Percentiles rank a stretch among this genome's conserved stretches.
phyloP scores from a whole-genome alignment of 352 stramenopile genomes.

The Globisporangium viniferum region DNA sequence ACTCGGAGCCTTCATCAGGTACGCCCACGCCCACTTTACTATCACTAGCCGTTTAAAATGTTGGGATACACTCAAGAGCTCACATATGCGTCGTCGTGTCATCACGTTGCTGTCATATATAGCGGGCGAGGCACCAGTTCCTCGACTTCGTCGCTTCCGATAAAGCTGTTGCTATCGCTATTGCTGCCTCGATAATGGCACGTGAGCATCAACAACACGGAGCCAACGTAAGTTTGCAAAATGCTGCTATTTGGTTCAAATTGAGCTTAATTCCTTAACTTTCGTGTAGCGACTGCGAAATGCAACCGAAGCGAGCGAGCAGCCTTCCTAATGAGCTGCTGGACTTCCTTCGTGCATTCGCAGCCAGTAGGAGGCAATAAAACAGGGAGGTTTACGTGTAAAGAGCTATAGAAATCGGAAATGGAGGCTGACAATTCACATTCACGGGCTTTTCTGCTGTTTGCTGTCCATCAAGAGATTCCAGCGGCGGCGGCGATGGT shows the following conservation, averaged over 20 bases:
- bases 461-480: too few relatives aligned
- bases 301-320: neutral
- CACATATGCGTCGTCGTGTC: neutral
- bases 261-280: neutral
- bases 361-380: neutral
- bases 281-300: neutral
- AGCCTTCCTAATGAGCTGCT: constrained; percentile 31
- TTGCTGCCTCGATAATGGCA: neutral
- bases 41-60: neutral
- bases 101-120: neutral
- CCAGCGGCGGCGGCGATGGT: too few relatives aligned
- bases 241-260: neutral
- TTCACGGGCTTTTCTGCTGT: neutral
- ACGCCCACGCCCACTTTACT: neutral
- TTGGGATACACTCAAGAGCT: neutral
- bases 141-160: constrained; percentile 57
- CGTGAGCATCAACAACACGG: neutral
- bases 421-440: constrained; percentile 11
- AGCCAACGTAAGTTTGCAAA: neutral
- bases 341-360: neutral
- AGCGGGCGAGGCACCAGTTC: constrained; percentile 25
- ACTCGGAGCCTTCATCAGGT: constrained; percentile 39
- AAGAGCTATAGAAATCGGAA: neutral
- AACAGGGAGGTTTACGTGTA: constrained; percentile 1
- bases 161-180: constrained; percentile 11